Percentiles rank a stretch among this genome's conserved stretches.
Evolutionary conservation across 768 basidiomycete species (phyloP).

Genomic region (Pleurotus tuber-regium): DNA sequence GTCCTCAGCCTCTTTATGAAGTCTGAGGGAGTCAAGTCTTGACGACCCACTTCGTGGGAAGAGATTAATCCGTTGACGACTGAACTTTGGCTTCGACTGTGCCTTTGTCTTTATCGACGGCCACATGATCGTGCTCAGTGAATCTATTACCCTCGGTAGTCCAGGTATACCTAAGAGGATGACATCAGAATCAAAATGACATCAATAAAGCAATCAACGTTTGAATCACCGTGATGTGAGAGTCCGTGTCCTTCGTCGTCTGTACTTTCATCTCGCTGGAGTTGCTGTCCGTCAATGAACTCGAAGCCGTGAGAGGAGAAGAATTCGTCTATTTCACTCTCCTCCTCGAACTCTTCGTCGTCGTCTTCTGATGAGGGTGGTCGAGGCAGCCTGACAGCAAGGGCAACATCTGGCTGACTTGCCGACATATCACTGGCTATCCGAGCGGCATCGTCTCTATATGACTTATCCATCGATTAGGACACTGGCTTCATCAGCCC

Average conservation of each 20-base stretch:
- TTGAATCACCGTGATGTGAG: constrained; percentile 26
- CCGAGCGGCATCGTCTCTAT: constrained; percentile 50
- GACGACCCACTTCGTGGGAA: constrained; percentile 15
- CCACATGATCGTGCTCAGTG: constrained; percentile 88
- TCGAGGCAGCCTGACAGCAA: constrained; percentile 58
- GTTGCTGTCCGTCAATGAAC: constrained; percentile 51
- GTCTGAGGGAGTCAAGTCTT: constrained; percentile 24
- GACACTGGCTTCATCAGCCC: constrained; percentile 15
- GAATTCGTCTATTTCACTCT: constrained; percentile 61
- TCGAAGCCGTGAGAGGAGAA: constrained; percentile 74
- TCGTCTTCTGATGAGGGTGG: constrained; percentile 17
- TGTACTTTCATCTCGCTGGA: neutral
- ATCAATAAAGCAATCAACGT: constrained; percentile 1
- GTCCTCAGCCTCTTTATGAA: constrained; percentile 54
- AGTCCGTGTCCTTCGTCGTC: constrained; percentile 16
- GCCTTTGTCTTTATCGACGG: constrained; percentile 61
- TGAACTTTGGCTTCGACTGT: constrained; percentile 18
- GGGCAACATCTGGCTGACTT: constrained; percentile 64
- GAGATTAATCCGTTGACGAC: constrained; percentile 29
- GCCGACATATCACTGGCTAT: constrained; percentile 45
- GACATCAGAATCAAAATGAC: constrained; percentile 1
- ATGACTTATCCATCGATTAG: constrained; percentile 40
- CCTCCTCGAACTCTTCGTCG: constrained; percentile 37
- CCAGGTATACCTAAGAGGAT: constrained; percentile 41
- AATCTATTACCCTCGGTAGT: constrained; percentile 71